Base-by-base conservation (phyloP, 2,329 filamentous ascomycete genomes). In the Didymella glomerata region DNA sequence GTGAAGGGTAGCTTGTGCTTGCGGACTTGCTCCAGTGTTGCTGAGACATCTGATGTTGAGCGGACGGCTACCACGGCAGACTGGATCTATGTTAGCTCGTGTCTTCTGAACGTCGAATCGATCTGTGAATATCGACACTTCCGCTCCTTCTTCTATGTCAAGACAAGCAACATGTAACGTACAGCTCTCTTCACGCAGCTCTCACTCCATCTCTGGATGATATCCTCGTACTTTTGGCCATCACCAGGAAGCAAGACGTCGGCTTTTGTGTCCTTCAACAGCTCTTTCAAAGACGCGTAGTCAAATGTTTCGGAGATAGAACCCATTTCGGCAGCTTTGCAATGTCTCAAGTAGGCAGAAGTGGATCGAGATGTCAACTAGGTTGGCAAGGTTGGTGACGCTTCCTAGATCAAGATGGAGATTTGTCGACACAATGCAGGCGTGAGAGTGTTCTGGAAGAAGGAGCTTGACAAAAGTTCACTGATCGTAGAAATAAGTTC, bases 1-100 rank as follows among this genome's bases (percentile, higher is more conserved):
- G 82, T 83, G 55, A 87, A 78, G 45, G 83, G 79, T 40, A 87
- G 41, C 10, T 50, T 54, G 54, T 75, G 48, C 10, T 63, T 55
- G 13, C 64, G 63, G 36, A 69, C 61, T 44, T 71, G 68, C 4
- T 58, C 60, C 1, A 76, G 60, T 2, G 66, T 67, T 42, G 63
- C 66, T 18, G 65, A 65, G 25, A 59, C 41, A 22, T 59, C 56
- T 6, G 56, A 46, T n/a, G 56, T 46, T 4, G 57, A 49, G 44
- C 68, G 74, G 41, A 54, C 59, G 2, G 40, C 57, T 20, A 56
- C 47, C 3, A 55, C 52, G 18, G 53, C 57, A 24, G 53, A 52
- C 52, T 55, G 10, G 6, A 14, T 6, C 2, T 4, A n/a, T n/a
- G 24, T 49, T 22, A 54, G 56, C 4, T 4, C 14, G 9, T 22